Percentiles rank a stretch among this genome's conserved stretches.
phyloP scores from a whole-genome alignment of 352 stramenopile species.

The Phytophthora constricta region DNA sequence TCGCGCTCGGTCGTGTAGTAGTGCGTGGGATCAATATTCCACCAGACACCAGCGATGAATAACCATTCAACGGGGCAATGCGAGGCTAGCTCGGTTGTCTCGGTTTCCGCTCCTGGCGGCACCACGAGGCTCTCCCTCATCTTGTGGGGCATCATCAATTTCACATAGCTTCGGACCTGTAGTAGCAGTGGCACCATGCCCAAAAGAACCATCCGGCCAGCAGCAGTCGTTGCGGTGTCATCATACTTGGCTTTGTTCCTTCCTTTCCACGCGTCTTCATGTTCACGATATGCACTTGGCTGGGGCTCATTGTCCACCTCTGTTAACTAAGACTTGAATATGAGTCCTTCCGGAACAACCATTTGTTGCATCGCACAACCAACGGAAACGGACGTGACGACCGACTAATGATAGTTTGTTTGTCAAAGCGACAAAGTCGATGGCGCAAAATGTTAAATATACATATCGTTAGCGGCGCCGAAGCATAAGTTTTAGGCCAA shows the following conservation, averaged over 20 bases:
- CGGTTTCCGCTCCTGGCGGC: no score
- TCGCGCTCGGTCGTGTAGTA: conserved; percentile 1
- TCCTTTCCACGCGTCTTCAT: neutral
- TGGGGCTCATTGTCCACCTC: no score
- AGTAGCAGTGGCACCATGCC: conserved; percentile 18
- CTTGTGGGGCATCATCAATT: conserved; percentile 18
- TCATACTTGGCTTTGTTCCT: neutral
- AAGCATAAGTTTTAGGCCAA: no score
- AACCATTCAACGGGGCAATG: conserved; percentile 5
- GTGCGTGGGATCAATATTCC: conserved; percentile 11
- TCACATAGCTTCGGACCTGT: conserved; percentile 13
- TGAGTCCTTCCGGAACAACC: no score
- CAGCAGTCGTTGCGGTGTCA: conserved; percentile 12
- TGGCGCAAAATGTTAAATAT: no score
- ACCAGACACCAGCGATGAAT: conserved; percentile 13
- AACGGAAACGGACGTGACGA: no score
- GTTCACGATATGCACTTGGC: no score
- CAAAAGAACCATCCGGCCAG: conserved; percentile 7
- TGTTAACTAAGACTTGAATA: no score
- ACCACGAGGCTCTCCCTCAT: conserved; percentile 3
- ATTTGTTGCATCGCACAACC: no score
- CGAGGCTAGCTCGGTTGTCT: neutral
- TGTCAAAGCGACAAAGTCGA: no score
- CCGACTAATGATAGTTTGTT: no score
- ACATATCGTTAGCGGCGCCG: no score